These are phyloP conservation scores for Rubia peregrina DNA, from an alignment of 305 asterid genomes.

Conservation along the genomic window DNA sequence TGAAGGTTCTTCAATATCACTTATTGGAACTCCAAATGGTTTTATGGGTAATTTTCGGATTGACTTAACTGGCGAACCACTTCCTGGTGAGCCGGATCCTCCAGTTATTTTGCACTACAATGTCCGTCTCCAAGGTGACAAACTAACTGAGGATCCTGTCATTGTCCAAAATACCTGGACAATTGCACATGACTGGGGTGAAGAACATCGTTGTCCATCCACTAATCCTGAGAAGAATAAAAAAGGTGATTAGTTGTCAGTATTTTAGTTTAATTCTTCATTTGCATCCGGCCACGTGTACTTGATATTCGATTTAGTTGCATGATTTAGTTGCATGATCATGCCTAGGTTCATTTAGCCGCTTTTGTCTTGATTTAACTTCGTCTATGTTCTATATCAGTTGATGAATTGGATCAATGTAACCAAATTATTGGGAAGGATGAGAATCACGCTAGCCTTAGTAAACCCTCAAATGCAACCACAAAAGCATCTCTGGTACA, in stretches of 20 bases:
- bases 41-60: slow-evolving; percentile 85
- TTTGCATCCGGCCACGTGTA: neutral
- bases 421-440: slow-evolving; percentile 75
- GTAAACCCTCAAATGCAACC: slow-evolving; percentile 37
- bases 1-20: slow-evolving; percentile 88
- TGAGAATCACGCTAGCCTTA: slow-evolving; percentile 33
- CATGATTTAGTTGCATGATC: neutral
- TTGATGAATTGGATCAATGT: slow-evolving; percentile 92
- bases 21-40: slow-evolving; percentile 91
- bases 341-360: neutral
- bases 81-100: slow-evolving; percentile 95
- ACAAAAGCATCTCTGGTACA: slow-evolving; percentile 34
- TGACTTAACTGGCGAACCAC: slow-evolving; percentile 85
- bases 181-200: slow-evolving; percentile 90
- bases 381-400: slow-evolving; percentile 31
- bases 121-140: slow-evolving; percentile 91
- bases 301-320: neutral
- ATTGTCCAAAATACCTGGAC: slow-evolving; percentile 97
- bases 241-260: slow-evolving; percentile 42
- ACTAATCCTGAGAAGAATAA: slow-evolving; percentile 50
- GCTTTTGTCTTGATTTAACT: slow-evolving; percentile 14
- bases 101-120: slow-evolving; percentile 87
- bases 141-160: slow-evolving; percentile 87
- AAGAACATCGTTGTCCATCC: slow-evolving; percentile 87
- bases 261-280: neutral